Evolutionary conservation across 2,329 filamentous ascomycete genomes (phyloP).

Genomic region (Chrysoporthe deuterocubensis): DNA sequence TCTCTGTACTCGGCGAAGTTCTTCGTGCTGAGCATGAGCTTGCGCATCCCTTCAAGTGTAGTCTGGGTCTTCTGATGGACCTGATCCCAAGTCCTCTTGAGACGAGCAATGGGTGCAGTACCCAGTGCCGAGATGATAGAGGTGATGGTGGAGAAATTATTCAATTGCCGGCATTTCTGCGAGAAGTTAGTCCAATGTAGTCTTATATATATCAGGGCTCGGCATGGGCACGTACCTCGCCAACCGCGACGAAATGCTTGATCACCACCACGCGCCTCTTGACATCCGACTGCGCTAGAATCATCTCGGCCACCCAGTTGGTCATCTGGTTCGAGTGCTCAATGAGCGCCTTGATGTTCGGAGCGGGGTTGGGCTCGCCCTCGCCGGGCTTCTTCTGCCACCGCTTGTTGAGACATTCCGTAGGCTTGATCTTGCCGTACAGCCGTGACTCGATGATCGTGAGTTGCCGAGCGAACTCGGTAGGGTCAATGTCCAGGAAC

Average conservation of each 20-base stretch:
- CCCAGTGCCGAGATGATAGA: conserved; percentile 96
- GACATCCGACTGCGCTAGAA: conserved; percentile 89
- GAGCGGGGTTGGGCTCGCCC: conserved; percentile 81
- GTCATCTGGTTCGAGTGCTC: conserved; percentile 98
- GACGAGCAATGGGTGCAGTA: conserved; percentile 90
- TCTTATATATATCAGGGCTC: not conserved
- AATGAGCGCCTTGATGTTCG: conserved; percentile 95
- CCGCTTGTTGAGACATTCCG: conserved; percentile 96
- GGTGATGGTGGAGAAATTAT: conserved; percentile 97
- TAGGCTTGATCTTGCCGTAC: conserved; percentile 94
- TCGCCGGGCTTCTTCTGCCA: conserved; percentile 95
- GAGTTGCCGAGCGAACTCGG: conserved; percentile 95
- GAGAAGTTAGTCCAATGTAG: conserved; percentile 29
- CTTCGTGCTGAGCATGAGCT: conserved; percentile 94
- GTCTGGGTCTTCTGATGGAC: conserved; percentile 83
- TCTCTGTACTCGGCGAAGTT: conserved; percentile 98
- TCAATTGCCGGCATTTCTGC: conserved; percentile 92
- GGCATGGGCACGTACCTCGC: conserved; percentile 73
- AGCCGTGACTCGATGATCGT: conserved; percentile 95
- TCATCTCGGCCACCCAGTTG: conserved; percentile 99
- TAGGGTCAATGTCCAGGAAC: conserved; percentile 94
- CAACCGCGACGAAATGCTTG: conserved; percentile 96
- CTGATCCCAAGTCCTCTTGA: conserved; percentile 92
- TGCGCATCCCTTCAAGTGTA: conserved; percentile 87
- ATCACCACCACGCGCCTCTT: conserved; percentile 97